Evolutionary conservation across 2,329 filamentous ascomycete genomes (phyloP), one percentile per base, ranked within the genome.

Genomic region (Blumeria graminis): DNA sequence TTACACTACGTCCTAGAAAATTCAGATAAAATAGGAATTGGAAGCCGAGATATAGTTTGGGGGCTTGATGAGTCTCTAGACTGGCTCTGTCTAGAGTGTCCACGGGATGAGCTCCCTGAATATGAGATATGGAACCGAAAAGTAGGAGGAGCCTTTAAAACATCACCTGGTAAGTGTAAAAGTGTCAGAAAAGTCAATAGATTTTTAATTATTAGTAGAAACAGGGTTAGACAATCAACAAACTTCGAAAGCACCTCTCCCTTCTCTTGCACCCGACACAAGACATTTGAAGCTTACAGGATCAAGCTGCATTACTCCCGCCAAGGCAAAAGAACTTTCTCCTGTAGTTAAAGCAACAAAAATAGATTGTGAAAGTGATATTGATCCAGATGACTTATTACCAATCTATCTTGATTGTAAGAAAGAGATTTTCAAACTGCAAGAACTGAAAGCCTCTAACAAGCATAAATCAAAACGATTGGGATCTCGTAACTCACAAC

Each of bases 41-140:
- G 71, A 18, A 72, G 68, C 58, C 82, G 79, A 62, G 84, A 87
- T 60, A 74, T 75, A 46, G 76, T 88, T 13, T 94, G 87, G 85
- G 88, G 89, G 9, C 71, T 96, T 38, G 83, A 93, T 59, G 89
- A 94, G 68, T 81, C 85, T 32, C 68, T 98, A 18, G 86, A 95
- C 63, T 94, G 88, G 86, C 75, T 96, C 56, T 86, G 87, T n/a
- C 72, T 86, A 61, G 78, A 92, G 65, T 86, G 82, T 62, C 70
- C 75, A 13, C 70, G 74, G 60, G 76, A 80, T 0, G 82, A 89
- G 62, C 72, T 90, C 38, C 84, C 84, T 6, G 74, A 79, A 51
- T 93, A 92, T 66, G 80, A 84, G 18, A 74, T 72, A 57, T 70
- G 66, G 55, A 61, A 64, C 46, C 59, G 63, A 32, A 66, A 63